These are phyloP conservation scores for Primulina tabacum DNA, from an alignment of 257 asterid species.

Conservation along the genomic window DNA sequence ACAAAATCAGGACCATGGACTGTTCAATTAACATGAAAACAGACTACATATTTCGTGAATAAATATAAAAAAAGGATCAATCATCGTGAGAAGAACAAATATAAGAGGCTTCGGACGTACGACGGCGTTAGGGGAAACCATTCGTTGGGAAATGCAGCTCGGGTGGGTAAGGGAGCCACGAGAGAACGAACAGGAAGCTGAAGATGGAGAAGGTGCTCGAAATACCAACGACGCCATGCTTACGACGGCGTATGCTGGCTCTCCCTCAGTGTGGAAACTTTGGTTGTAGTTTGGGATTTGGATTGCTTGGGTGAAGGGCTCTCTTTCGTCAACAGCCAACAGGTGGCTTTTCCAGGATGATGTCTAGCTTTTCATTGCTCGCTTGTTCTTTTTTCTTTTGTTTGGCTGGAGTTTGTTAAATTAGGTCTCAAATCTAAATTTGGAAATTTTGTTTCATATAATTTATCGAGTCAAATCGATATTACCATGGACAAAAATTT, in stretches of 20 bases:
- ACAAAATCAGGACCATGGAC: not conserved
- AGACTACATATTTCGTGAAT: not conserved
- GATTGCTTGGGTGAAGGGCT: not conserved
- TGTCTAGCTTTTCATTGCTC: too few species aligned
- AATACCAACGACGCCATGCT: conserved; percentile 46
- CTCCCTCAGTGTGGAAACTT: not conserved
- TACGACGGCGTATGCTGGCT: not conserved
- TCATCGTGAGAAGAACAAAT: not conserved
- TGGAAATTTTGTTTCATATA: too few species aligned
- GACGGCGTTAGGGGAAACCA: conserved; percentile 30
- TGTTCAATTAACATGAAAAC: not conserved
- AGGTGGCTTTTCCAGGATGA: not conserved
- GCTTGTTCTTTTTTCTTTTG: too few species aligned
- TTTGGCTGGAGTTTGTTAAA: too few species aligned
- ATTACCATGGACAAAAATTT: too few species aligned
- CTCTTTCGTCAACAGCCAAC: too few species aligned
- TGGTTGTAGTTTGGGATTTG: not conserved
- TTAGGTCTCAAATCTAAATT: too few species aligned
- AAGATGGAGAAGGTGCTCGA: conserved; percentile 36
- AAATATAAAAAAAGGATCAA: not conserved
- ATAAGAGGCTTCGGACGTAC: conserved; percentile 32
- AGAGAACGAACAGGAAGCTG: conserved; percentile 30
- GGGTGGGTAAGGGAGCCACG: conserved; percentile 24
- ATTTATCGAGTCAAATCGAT: too few species aligned
- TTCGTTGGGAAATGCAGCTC: conserved; percentile 28